These are phyloP conservation scores for Talaromyces wortmannii DNA, from an alignment of 495 filamentous ascomycete genomes.

Conservation along the genomic window DNA sequence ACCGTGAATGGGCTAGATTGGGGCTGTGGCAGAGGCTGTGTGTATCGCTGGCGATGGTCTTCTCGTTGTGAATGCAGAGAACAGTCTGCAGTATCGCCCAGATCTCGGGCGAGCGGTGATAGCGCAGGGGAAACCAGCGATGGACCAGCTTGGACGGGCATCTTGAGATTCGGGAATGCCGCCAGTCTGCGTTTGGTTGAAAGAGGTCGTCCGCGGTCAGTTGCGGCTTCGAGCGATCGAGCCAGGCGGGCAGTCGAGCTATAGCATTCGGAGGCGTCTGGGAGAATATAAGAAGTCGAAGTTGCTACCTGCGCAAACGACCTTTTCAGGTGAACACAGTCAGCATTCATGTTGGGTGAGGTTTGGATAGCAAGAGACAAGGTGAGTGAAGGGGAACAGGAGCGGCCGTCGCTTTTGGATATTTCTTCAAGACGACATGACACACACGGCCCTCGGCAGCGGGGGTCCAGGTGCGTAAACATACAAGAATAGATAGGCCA, in stretches of 20 bases:
- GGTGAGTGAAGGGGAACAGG: slow-evolving; percentile 9
- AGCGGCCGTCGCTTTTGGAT: not conserved
- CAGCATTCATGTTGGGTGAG: slow-evolving; percentile 16
- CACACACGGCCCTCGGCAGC: too few relatives aligned
- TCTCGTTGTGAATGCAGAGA: not conserved
- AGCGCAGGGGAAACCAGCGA: slow-evolving; percentile 53
- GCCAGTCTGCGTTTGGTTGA: slow-evolving; percentile 21
- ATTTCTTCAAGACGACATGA: not conserved
- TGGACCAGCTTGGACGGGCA: slow-evolving; percentile 41
- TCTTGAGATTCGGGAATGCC: slow-evolving; percentile 15
- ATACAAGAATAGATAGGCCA: slow-evolving; percentile 1
- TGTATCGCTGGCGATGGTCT: slow-evolving; percentile 1
- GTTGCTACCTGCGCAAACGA: slow-evolving; percentile 43
- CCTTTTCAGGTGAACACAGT: slow-evolving; percentile 26
- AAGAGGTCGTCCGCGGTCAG: slow-evolving; percentile 16
- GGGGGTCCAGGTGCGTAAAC: not conserved
- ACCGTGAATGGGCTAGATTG: slow-evolving; percentile 15
- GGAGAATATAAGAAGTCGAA: slow-evolving; percentile 10
- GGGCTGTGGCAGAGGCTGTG: not conserved
- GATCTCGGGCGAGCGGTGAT: slow-evolving; percentile 39
- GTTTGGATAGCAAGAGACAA: not conserved
- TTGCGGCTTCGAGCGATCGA: slow-evolving; percentile 9
- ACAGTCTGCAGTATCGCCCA: not conserved
- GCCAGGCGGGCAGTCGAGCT: slow-evolving; percentile 11
- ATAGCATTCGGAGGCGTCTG: slow-evolving; percentile 15